phyloP scores from a whole-genome alignment of 2,329 filamentous ascomycete genomes.

The Setomelanomma holmii region DNA sequence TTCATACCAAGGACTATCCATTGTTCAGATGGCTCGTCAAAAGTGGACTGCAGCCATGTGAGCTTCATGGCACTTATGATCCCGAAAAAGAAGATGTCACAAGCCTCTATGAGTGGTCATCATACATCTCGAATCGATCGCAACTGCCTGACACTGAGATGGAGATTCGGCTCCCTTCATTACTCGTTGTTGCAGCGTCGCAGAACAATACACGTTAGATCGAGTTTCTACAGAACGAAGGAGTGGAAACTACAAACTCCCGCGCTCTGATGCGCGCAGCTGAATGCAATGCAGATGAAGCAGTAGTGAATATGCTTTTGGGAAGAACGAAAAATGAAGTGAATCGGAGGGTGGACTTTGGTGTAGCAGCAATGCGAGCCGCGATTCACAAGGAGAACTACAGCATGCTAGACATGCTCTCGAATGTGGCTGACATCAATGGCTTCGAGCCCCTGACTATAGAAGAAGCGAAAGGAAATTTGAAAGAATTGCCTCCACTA shows the following conservation, averaged over 20 bases:
- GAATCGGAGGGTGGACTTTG: not conserved
- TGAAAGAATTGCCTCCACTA: not conserved
- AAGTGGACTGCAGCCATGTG: not conserved
- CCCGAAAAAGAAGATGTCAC: no score
- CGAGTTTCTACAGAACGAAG: not conserved
- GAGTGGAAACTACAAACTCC: not conserved
- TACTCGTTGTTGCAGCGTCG: not conserved
- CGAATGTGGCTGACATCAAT: slow-evolving; percentile 1
- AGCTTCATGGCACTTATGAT: not conserved
- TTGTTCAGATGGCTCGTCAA: not conserved
- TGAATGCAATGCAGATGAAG: not conserved
- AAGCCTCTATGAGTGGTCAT: no score
- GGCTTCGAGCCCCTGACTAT: not conserved
- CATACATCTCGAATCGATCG: no score
- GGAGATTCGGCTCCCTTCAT: not conserved
- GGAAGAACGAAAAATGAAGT: not conserved
- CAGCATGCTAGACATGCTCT: not conserved
- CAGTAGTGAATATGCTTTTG: not conserved
- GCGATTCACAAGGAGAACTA: slow-evolving; percentile 7
- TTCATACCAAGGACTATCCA: not conserved
- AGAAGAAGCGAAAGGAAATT: not conserved
- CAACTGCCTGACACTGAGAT: no score
- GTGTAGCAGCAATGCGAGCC: not conserved
- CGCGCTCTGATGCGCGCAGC: not conserved
- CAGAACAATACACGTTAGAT: not conserved